phyloP scores from a whole-genome alignment of 1,284 basidiomycete species.

The Singerocomus inundabilis region DNA sequence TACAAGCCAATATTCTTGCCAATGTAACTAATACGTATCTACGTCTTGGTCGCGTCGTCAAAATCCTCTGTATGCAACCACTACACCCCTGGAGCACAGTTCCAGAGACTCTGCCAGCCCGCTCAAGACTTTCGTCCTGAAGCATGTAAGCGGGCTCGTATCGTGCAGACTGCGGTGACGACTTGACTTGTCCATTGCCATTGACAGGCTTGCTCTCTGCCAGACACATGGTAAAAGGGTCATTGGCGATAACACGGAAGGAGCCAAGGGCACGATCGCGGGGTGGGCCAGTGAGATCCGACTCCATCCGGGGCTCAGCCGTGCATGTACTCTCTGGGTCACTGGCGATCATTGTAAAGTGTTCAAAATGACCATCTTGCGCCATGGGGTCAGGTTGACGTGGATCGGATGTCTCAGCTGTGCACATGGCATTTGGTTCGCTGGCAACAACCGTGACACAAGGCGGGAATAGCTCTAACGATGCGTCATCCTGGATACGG shows the following conservation, averaged over 20 bases:
- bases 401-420: slow-evolving; percentile 7
- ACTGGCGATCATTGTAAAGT: slow-evolving; percentile 25
- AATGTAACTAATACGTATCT: not conserved
- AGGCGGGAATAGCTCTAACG: slow-evolving; percentile 17
- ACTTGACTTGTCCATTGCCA: slow-evolving; percentile 6
- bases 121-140: slow-evolving; percentile 72
- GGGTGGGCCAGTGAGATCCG: not conserved
- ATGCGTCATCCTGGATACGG: slow-evolving; percentile 36
- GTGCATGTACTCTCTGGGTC: slow-evolving; percentile 23
- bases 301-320: slow-evolving; percentile 13
- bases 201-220: slow-evolving; percentile 13
- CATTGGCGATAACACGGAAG: slow-evolving; percentile 20
- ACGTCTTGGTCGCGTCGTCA: not conserved
- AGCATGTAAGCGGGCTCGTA: slow-evolving; percentile 83
- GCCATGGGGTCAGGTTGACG: not conserved
- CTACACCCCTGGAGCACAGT: slow-evolving; percentile 7
- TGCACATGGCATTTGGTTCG: slow-evolving; percentile 19
- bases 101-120: slow-evolving; percentile 54
- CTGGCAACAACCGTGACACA: slow-evolving; percentile 20
- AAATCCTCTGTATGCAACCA: not conserved
- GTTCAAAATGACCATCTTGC: slow-evolving; percentile 4
- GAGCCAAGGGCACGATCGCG: slow-evolving; percentile 7
- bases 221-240: slow-evolving; percentile 23
- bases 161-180: slow-evolving; percentile 20
- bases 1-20: not conserved